Percentiles rank a stretch among this genome's conserved stretches.
Evolutionary conservation across 257 asterid genomes (phyloP).

Genomic region (Solanum clarkiae): DNA sequence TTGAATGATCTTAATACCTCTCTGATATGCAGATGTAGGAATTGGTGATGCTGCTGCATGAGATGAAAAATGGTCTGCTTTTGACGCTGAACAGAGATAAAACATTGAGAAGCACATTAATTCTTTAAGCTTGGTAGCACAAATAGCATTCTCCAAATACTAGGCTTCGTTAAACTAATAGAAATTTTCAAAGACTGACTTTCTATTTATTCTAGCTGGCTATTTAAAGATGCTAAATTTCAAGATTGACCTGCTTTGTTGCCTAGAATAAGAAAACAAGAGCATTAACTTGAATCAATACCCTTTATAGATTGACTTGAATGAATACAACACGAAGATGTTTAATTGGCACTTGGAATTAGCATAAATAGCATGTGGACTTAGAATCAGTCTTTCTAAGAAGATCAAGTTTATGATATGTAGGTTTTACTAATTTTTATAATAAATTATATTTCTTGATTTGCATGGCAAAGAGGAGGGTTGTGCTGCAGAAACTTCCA

Average conservation of each 20-base stretch:
- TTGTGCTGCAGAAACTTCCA: neutral
- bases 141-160: neutral
- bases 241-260: neutral
- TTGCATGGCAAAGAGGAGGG: neutral
- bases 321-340: neutral
- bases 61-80: constrained; percentile 32
- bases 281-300: neutral
- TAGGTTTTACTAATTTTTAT: neutral
- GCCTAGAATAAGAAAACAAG: neutral
- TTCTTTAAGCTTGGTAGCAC: constrained; percentile 6
- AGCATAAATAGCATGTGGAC: neutral
- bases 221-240: neutral
- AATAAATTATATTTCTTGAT: neutral
- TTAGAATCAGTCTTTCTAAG: neutral
- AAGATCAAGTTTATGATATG: neutral
- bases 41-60: constrained; percentile 16
- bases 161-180: too few relatives aligned
- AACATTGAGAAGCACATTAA: constrained; percentile 18
- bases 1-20: neutral
- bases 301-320: neutral
- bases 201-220: neutral
- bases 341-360: neutral
- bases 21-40: constrained; percentile 29
- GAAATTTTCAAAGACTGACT: too few relatives aligned
- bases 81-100: constrained; percentile 26